Evolutionary conservation across 2,329 filamentous ascomycete species (phyloP).

Genomic region (Aspergillus hortae): DNA sequence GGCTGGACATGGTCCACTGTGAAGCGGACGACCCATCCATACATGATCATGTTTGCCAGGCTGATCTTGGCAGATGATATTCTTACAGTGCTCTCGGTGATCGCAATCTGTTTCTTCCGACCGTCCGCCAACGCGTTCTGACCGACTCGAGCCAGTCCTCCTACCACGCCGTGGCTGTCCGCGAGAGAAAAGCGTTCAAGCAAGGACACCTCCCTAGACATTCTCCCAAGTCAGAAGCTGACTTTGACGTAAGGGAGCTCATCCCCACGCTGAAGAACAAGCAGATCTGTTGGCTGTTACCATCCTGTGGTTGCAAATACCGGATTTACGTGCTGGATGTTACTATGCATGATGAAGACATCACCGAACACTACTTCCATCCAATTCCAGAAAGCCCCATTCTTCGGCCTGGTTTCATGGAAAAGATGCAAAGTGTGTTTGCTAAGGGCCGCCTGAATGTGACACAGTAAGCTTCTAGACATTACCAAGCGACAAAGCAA

Average conservation of each 20-base stretch:
- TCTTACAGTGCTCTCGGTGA: neutral
- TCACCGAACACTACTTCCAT: neutral
- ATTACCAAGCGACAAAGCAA: too few species aligned
- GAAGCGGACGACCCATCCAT: too few species aligned
- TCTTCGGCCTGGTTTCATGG: too few species aligned
- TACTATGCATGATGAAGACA: neutral
- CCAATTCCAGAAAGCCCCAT: too few species aligned
- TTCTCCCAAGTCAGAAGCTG: neutral
- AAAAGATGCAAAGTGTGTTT: too few species aligned
- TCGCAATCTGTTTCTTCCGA: neutral
- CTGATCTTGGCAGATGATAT: neutral
- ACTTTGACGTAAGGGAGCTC: slow-evolving; percentile 1
- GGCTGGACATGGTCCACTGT: slow-evolving; percentile 12
- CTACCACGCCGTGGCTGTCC: slow-evolving; percentile 1
- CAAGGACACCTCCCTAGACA: slow-evolving; percentile 3
- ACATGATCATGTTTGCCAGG: neutral
- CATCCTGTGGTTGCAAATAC: slow-evolving; percentile 8
- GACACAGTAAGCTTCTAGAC: too few species aligned
- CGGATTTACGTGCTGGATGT: neutral
- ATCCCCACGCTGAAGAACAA: slow-evolving; percentile 1
- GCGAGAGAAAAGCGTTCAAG: slow-evolving; percentile 1
- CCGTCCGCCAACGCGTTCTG: neutral
- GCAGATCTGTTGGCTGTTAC: slow-evolving; percentile 6
- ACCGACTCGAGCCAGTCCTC: neutral
- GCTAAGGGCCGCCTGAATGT: too few species aligned